phyloP scores from a whole-genome alignment of 1,284 basidiomycete species.

The Hymenochaete sp. region DNA sequence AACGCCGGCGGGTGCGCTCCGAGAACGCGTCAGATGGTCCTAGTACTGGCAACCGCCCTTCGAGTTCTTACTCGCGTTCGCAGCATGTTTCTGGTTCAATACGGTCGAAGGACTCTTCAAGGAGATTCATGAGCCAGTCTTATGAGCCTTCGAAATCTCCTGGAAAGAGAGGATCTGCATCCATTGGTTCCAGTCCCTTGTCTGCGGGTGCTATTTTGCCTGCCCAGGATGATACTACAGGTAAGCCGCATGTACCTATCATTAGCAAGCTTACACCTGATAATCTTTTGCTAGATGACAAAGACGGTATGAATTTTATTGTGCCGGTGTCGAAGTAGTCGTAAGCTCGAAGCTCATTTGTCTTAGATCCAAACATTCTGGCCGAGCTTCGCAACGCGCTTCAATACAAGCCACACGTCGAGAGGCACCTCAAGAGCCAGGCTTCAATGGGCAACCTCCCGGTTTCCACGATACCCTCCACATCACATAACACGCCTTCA shows the following conservation, averaged over 20 bases:
- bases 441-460: slow-evolving; percentile 26
- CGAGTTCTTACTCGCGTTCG: slow-evolving; percentile 3
- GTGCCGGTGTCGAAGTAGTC: background rate
- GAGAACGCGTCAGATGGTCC: slow-evolving; percentile 9
- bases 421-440: slow-evolving; percentile 16
- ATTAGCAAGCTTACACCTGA: background rate
- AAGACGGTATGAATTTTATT: slow-evolving; percentile 21
- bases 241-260: slow-evolving; percentile 1
- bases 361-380: slow-evolving; percentile 17
- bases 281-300: slow-evolving; percentile 4
- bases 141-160: background rate
- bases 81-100: slow-evolving; percentile 8
- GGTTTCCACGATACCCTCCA: slow-evolving; percentile 25
- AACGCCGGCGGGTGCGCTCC: slow-evolving; percentile 15
- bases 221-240: slow-evolving; percentile 3
- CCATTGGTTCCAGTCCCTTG: slow-evolving; percentile 13
- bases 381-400: slow-evolving; percentile 17
- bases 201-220: slow-evolving; percentile 6
- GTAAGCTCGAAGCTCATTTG: background rate
- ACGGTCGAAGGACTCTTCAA: slow-evolving; percentile 2
- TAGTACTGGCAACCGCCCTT: slow-evolving; percentile 2
- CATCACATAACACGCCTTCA: slow-evolving; percentile 19
- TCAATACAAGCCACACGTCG: slow-evolving; percentile 16
- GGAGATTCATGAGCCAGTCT: slow-evolving; percentile 7
- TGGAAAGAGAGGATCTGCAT: slow-evolving; percentile 3